These are phyloP conservation scores for Jimgerdemannia lactiflua DNA, from an alignment of 192 early-diverging fungal genomes.

Conservation along the genomic window DNA sequence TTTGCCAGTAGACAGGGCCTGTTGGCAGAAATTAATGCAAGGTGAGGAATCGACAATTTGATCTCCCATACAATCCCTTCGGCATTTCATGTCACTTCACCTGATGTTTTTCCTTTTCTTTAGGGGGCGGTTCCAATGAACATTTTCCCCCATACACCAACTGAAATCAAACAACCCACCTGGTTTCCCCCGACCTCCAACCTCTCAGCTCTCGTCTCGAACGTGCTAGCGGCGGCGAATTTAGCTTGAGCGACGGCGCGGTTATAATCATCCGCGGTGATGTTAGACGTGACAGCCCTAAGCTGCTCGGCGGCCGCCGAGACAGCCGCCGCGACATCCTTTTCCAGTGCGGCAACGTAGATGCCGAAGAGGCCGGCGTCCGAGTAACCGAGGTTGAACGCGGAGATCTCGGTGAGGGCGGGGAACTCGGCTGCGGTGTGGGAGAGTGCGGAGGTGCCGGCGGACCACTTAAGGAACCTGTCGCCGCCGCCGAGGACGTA, in stretches of 20 bases:
- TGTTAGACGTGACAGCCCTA: constrained; percentile 47
- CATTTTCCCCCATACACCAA: constrained; percentile 16
- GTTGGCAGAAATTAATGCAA: constrained; percentile 26
- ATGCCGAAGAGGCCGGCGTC: constrained; percentile 93
- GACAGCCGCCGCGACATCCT: constrained; percentile 61
- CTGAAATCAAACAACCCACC: too few species aligned
- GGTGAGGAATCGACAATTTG: constrained; percentile 13
- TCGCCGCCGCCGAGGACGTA: constrained; percentile 56
- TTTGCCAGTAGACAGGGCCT: constrained; percentile 31
- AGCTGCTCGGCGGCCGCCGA: constrained; percentile 57
- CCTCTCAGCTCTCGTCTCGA: constrained; percentile 44
- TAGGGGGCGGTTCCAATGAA: too few species aligned
- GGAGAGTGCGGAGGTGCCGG: constrained; percentile 61
- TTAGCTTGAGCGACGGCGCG: constrained; percentile 66
- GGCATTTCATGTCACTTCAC: too few species aligned
- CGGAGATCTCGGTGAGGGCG: constrained; percentile 51
- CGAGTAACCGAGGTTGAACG: constrained; percentile 86
- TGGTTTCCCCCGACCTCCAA: constrained; percentile 46
- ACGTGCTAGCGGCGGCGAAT: constrained; percentile 45
- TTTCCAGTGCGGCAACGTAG: constrained; percentile 55
- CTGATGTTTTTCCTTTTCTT: too few species aligned
- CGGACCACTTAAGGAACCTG: constrained; percentile 59
- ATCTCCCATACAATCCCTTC: too few species aligned
- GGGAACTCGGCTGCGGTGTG: constrained; percentile 55
- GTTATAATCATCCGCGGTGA: constrained; percentile 52